Percentiles rank a stretch among this genome's conserved stretches.
phyloP scores from a whole-genome alignment of 2,329 filamentous ascomycete species.

The Fusarium dimerum region DNA sequence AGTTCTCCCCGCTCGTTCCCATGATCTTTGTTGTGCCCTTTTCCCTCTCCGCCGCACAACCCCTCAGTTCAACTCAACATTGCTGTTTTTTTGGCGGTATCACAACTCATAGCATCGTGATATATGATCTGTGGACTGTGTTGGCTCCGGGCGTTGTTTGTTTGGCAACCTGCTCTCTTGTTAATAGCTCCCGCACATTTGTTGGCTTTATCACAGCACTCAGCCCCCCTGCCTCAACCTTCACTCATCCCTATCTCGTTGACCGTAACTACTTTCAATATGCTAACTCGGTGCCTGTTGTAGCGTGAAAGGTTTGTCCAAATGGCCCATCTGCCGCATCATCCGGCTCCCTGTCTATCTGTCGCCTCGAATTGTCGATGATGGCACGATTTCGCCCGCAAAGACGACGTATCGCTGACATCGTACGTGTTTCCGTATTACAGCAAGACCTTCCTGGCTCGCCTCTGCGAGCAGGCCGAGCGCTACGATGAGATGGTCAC shows the following conservation, averaged over 20 bases:
- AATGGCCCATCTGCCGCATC: slow-evolving; percentile 15
- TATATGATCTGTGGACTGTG: slow-evolving; percentile 3
- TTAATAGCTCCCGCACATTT: slow-evolving; percentile 7
- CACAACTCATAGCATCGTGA: slow-evolving; percentile 2
- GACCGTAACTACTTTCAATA: slow-evolving; percentile 16
- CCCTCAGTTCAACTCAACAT: slow-evolving; percentile 27
- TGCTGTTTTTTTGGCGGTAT: slow-evolving; percentile 8
- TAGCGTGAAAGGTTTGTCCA: slow-evolving; percentile 69
- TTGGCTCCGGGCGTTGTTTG: background rate
- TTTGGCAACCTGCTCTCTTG: background rate
- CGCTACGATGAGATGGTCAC: slow-evolving; percentile 99
- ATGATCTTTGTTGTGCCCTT: slow-evolving; percentile 16
- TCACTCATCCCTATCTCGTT: slow-evolving; percentile 12
- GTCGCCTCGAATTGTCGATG: slow-evolving; percentile 17
- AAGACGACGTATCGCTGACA: slow-evolving; percentile 29
- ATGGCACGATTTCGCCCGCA: slow-evolving; percentile 19
- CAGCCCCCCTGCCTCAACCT: background rate
- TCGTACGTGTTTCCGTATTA: slow-evolving; percentile 27
- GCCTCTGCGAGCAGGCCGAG: slow-evolving; percentile 99
- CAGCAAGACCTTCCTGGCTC: slow-evolving; percentile 99
- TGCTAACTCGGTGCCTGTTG: slow-evolving; percentile 40
- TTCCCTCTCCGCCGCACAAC: slow-evolving; percentile 28
- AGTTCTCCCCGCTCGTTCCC: slow-evolving; percentile 8
- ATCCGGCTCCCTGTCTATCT: slow-evolving; percentile 13
- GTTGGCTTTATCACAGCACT: background rate